Evolutionary conservation across 495 filamentous ascomycete species (phyloP), one percentile per base, ranked within the genome.

Genomic region (Hypomontagnella monticulosa): DNA sequence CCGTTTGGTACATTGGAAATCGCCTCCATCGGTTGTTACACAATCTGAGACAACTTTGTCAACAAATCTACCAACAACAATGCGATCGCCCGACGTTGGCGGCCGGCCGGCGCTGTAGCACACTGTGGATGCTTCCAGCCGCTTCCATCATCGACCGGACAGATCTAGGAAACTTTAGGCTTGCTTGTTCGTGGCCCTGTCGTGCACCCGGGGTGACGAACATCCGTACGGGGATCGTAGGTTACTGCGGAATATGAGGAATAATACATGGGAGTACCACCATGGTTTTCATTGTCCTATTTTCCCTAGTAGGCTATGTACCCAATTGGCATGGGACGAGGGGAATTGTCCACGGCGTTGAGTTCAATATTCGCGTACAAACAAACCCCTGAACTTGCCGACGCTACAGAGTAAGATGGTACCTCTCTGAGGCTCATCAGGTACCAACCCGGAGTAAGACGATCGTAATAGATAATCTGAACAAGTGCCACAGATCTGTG

Each of bases 61-160:
- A 38, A 51, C 12, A 23, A 50, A 69, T 63, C 59, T 63, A 49
- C 43, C 23, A 57, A 48, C 42, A 34, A 37, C 32, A 19, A 63
- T 69, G 66, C 66, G 66, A 69, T 69, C 66, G 66, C 42, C 66
- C 66, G 66, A 60, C 49, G 58, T 46, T 50, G 51, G 65, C 34
- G 51, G 33, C 52, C 58, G 59, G 48, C 52, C 3, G 36, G 30
- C 23, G 23, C 30, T 63, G 64, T 67, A 30, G 38, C 64, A 67
- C 64, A 67, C 63, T 12, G 51, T 40, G 43, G 51, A 33, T 50
- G 57, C 63, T 66, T 66, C 56, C 43, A 60, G 56, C 56, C 49
- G 62, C 56, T 60, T 60, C 56, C 27, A 55, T 56, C 63, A 54
- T 37, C 14, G 19, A 46, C 23, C 40, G 54, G 53, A 47, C 48